Conservation (phyloP, 768 basidiomycete genomes). For the Strobilomyces confusus region DNA sequence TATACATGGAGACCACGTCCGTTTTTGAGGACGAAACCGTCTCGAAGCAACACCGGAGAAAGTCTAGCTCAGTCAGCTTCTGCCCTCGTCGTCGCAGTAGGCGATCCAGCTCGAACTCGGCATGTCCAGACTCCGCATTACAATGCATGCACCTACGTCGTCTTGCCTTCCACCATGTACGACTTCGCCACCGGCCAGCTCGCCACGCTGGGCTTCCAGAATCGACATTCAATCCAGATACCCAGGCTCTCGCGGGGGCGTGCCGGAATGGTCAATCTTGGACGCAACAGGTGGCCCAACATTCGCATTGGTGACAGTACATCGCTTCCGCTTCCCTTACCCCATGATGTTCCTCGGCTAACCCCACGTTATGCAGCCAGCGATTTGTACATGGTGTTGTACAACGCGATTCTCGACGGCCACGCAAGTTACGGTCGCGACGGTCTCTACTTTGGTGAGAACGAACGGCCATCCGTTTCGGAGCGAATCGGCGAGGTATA, state of each 20-base stretch:
- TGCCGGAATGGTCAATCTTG: conserved; percentile 52
- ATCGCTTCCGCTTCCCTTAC: not conserved
- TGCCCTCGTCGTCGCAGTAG: too few relatives aligned
- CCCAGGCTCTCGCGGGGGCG: conserved; percentile 45
- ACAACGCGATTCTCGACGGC: conserved; percentile 29
- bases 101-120: too few relatives aligned
- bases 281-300: conserved; percentile 57
- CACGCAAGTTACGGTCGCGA: conserved; percentile 26
- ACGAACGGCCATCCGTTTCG: conserved; percentile 38
- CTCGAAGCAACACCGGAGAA: conserved; percentile 34
- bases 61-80: conserved; percentile 28
- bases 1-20: conserved; percentile 17
- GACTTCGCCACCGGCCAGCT: conserved; percentile 36
- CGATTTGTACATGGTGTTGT: conserved; percentile 41
- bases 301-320: conserved; percentile 47
- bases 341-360: not conserved
- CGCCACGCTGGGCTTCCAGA: conserved; percentile 34
- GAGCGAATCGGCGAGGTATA: conserved; percentile 34
- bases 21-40: conserved; percentile 25
- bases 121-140: too few relatives aligned
- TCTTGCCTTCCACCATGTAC: not conserved
- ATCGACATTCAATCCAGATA: conserved; percentile 51
- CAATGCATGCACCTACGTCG: not conserved
- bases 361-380: conserved; percentile 9
- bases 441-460: conserved; percentile 50